Evolutionary conservation across 2,329 filamentous ascomycete species (phyloP).

Genomic region (Diplodia mutila): DNA sequence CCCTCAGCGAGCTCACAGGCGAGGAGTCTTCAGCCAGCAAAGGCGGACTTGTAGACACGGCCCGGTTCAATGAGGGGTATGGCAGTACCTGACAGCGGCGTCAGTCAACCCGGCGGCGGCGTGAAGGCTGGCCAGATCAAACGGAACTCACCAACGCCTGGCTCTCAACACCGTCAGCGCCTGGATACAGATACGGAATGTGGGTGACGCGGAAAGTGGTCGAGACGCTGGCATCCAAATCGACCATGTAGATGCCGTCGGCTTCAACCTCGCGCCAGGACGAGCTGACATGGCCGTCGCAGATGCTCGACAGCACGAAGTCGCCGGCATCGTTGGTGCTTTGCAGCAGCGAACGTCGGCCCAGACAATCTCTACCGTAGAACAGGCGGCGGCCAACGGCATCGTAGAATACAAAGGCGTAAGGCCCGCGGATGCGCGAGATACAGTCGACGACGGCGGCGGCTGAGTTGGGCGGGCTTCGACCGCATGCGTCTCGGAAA

Average conservation of each 20-base stretch:
- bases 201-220: neutral
- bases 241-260: slow-evolving; percentile 75
- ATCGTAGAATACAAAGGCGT: slow-evolving; percentile 87
- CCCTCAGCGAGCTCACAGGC: slow-evolving; percentile 47
- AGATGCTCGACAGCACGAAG: slow-evolving; percentile 72
- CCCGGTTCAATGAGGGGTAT: slow-evolving; percentile 13
- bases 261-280: slow-evolving; percentile 82
- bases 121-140: neutral
- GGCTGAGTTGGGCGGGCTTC: neutral
- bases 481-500: slow-evolving; percentile 49
- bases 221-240: slow-evolving; percentile 47
- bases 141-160: slow-evolving; percentile 6
- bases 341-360: slow-evolving; percentile 77
- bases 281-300: slow-evolving; percentile 50
- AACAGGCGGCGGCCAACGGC: slow-evolving; percentile 64
- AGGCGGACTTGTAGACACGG: neutral
- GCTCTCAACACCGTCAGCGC: too few species aligned
- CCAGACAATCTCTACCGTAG: slow-evolving; percentile 85
- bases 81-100: slow-evolving; percentile 5
- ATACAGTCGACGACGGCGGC: slow-evolving; percentile 33
- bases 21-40: slow-evolving; percentile 16
- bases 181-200: slow-evolving; percentile 9
- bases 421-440: slow-evolving; percentile 65
- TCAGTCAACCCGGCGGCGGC: neutral
- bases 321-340: slow-evolving; percentile 53